Evolutionary conservation across 1,284 basidiomycete genomes (phyloP), one percentile per base, ranked within the genome.

Genomic region (Irpex sp.): DNA sequence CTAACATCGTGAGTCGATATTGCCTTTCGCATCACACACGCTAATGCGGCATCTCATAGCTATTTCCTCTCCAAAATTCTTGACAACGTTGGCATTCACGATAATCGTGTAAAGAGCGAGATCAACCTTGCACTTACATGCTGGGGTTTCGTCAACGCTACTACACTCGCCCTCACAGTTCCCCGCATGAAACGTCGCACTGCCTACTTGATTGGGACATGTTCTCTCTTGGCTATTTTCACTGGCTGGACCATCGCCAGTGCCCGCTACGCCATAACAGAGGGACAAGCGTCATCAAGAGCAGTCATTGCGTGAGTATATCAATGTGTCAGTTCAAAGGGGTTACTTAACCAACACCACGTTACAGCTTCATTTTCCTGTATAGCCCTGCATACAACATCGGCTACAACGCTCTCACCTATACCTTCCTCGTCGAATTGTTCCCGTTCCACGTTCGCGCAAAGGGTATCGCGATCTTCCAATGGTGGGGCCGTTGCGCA

Each of bases 51-150:
- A 27, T 70, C 15, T 63, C 49, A 54, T 67, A 88, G 87, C n/a
- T 94, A 92, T 85, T 94, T 94, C 84, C 86, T 95, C 73, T 90
- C 86, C 82, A 86, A 89, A 76, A 91, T 95, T 69, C 90, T 96
- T 75, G 84, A 89, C 74, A 86, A 87, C 72, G 91, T 96, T 72
- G 94, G 94, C 66, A 91, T 96, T 77, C 90, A 88, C n/a, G 83
- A 85, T 72, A 88, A 88, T 76, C 81, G 80, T 18, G 84, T 84
- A 32, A 86, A 89, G 80, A 87, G 88, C 75, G 76, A 87, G 49
- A 87, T 90, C 80, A 91, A 90, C 78, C 78, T 89, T 64, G 87
- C 85, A 9, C 82, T 84, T 70, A 87, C 87, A 9, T 86, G 85
- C 77, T 91, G 87, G 87, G 86, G 86, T 64, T 87, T 89, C 73